Evolutionary conservation across 257 asterid genomes (phyloP), one percentile per base, ranked within the genome.

Genomic region (Nicotiana knightiana): DNA sequence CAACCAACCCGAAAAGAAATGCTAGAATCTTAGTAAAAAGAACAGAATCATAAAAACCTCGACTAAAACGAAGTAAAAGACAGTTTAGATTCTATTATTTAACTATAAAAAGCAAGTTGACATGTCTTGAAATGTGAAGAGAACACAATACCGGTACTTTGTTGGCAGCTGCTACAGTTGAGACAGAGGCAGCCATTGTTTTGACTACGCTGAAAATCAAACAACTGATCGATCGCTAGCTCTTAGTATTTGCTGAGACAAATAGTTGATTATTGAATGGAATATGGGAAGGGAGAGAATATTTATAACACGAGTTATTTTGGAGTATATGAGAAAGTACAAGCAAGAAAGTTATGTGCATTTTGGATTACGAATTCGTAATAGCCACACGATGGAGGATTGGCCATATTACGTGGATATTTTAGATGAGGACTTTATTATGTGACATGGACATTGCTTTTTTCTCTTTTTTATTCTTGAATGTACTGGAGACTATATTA

Each of bases 131-230:
- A 33, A 21, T 80, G 28, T 57, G 80, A 51, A 24, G 65, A 9
- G 18, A 64, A 77, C 81, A 57, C 10, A 48, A 73, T 85, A 91
- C 91, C 92, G 26, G 9, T 64, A 85, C 64, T 81, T 77, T 82
- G 88, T 86, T 87, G 6, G 85, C 76, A 57, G 88, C 87, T 59
- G 89, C 90, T 61, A 84, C 57, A 28, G 89, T 83, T 37, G 88
- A 85, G 83, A 88, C 81, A 64, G 91, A 85, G 89, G 93, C 79
- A 55, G 91, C 91, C 94, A 91, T 85, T 81, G 15, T 63, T 37
- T 43, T 70, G 11, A 43, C 59, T 21, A 43, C 21, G 48, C 4
- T 46, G 61, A 71, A 71, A 71, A 24, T 48, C 10, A 65, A 79
- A 30, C 61, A 1, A 18, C 28, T 39, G 62, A 79, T 79, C 82